A percentile compares a stretch with the other conserved stretches of the same genome.
phyloP scores from a whole-genome alignment of 306 rosid species.

The Vigna angularis region DNA sequence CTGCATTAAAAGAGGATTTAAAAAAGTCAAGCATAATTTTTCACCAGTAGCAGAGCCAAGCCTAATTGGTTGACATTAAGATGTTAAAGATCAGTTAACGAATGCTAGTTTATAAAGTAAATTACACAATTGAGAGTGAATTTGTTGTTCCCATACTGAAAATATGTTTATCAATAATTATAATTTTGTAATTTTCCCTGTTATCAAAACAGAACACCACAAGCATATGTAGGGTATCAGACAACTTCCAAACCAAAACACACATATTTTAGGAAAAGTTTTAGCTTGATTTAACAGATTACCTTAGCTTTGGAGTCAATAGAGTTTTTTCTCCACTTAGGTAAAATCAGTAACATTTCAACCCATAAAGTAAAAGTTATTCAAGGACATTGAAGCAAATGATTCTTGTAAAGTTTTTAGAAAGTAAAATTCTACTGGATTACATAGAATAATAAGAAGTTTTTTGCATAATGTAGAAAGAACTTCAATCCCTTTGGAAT shows the following conservation, averaged over 20 bases:
- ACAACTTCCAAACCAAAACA: constrained; percentile 29
- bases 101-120: neutral
- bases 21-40: constrained; percentile 25
- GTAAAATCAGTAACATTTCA: constrained; percentile 12
- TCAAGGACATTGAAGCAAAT: constrained; percentile 10
- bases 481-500: constrained; percentile 5
- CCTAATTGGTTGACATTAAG: neutral
- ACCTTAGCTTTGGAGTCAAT: constrained; percentile 1
- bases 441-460: neutral
- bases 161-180: neutral
- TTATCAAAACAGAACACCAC: constrained; percentile 1
- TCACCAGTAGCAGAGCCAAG: constrained; percentile 21
- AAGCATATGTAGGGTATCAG: constrained; percentile 27
- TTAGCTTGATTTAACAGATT: constrained; percentile 23
- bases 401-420: neutral
- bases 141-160: constrained; percentile 16
- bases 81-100: constrained; percentile 21
- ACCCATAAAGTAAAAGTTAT: constrained; percentile 1
- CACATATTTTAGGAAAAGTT: constrained; percentile 3
- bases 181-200: neutral
- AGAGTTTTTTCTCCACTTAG: neutral
- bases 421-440: neutral
- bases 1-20: constrained; percentile 51
- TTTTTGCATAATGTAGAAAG: neutral
- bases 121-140: constrained; percentile 19